Conservation (phyloP, 352 stramenopile species). For the Globisporangium nunn region DNA sequence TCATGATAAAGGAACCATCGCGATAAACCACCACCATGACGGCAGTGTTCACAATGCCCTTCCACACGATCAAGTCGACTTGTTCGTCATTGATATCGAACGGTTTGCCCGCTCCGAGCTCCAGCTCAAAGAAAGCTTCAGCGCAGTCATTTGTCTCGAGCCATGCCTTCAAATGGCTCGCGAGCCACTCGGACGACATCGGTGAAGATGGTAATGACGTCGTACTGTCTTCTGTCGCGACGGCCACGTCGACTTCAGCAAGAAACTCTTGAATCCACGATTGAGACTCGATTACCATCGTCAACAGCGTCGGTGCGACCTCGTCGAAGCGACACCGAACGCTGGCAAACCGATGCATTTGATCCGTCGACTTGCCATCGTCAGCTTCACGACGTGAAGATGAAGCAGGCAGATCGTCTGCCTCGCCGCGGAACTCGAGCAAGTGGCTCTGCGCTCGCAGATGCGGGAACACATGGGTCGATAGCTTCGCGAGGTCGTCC, state of each 20-base stretch:
- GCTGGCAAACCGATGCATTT: conserved; percentile 11
- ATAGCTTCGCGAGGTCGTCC: conserved; percentile 37
- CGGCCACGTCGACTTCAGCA: conserved; percentile 31
- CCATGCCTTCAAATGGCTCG: conserved; percentile 40
- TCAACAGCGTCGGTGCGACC: conserved; percentile 24
- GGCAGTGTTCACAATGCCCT: conserved; percentile 44
- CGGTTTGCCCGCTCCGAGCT: conserved; percentile 16
- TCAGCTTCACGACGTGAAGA: neutral
- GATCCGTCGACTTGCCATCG: neutral
- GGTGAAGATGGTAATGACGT: neutral
- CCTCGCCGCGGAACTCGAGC: conserved; percentile 26
- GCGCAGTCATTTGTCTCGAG: conserved; percentile 35
- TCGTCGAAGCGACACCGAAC: conserved; percentile 21
- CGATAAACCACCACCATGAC: conserved; percentile 51
- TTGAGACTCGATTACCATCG: conserved; percentile 41
- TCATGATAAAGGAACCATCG: conserved; percentile 41
- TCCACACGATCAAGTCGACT: conserved; percentile 49
- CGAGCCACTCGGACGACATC: conserved; percentile 20
- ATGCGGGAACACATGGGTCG: conserved; percentile 25
- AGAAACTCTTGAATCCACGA: conserved; percentile 47
- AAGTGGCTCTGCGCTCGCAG: conserved; percentile 37
- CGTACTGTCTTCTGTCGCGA: conserved; percentile 4
- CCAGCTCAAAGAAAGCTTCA: conserved; percentile 61
- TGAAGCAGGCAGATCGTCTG: conserved; percentile 19
- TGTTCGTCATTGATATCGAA: conserved; percentile 10